Evolutionary conservation across 805 yeast genomes (phyloP).

Genomic region (Wickerhamiella parazyma): DNA sequence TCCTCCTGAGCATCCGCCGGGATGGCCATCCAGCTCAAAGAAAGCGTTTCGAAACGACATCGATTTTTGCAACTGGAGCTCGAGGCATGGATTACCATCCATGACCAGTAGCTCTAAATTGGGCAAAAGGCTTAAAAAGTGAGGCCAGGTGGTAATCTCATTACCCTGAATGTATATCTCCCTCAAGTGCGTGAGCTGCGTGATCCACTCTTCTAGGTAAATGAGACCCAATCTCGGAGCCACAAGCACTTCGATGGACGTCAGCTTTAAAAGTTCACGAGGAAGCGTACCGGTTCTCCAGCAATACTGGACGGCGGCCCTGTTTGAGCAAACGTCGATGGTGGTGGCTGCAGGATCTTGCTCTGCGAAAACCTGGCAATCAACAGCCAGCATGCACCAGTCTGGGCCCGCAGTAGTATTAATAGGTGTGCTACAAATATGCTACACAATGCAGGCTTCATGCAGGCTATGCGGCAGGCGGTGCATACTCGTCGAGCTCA

Average conservation of each 20-base stretch:
- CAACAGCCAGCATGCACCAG: neutral
- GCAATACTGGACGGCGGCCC: constrained; percentile 12
- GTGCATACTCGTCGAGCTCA: constrained; percentile 5
- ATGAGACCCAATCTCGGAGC: constrained; percentile 19
- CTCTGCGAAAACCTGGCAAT: neutral
- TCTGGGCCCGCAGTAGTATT: too few relatives aligned
- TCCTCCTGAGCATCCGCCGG: neutral
- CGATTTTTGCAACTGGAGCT: constrained; percentile 15
- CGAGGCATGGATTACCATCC: constrained; percentile 23
- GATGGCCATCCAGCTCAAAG: neutral
- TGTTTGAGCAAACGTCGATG: constrained; percentile 16
- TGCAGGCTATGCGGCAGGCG: neutral
- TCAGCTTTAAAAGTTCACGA: constrained; percentile 17
- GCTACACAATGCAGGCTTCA: neutral
- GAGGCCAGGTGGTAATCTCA: constrained; percentile 23
- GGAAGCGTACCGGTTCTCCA: constrained; percentile 21
- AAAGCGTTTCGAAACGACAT: constrained; percentile 15
- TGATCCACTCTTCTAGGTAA: constrained; percentile 21
- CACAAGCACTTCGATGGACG: constrained; percentile 16
- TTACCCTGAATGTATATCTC: constrained; percentile 19
- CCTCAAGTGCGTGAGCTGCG: constrained; percentile 15
- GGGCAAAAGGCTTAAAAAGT: constrained; percentile 16
- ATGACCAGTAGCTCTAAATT: constrained; percentile 17
- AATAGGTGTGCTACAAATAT: neutral
- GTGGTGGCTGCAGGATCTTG: constrained; percentile 9